These are phyloP conservation scores for Yarrowia alimentaria DNA, from an alignment of 805 yeast species.

Conservation along the genomic window DNA sequence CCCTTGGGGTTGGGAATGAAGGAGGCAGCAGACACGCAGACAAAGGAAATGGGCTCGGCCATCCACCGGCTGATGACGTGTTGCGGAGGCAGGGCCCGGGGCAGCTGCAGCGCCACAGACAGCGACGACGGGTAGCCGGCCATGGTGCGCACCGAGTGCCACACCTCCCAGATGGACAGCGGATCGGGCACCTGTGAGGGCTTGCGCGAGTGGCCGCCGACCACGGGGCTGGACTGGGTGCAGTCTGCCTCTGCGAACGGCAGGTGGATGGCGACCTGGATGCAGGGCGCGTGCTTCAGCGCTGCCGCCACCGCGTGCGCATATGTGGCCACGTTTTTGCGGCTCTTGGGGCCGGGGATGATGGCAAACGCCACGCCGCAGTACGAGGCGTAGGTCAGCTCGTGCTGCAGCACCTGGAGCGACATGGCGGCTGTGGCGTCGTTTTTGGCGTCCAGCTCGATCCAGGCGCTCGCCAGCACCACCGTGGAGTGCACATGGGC, in stretches of 20 bases:
- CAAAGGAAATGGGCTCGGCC: constrained; percentile 62
- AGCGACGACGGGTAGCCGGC: constrained; percentile 55
- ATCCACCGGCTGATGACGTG: constrained; percentile 60
- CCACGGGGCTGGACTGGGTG: constrained; percentile 41
- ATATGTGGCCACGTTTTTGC: constrained; percentile 51
- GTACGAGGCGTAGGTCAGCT: constrained; percentile 56
- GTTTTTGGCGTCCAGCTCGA: constrained; percentile 61
- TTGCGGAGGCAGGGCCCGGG: constrained; percentile 55
- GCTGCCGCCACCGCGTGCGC: constrained; percentile 46
- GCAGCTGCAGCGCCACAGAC: constrained; percentile 74
- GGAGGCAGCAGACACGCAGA: constrained; percentile 54
- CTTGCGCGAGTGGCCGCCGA: constrained; percentile 11
- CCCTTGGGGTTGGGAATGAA: constrained; percentile 59
- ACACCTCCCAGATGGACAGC: constrained; percentile 69
- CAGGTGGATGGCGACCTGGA: constrained; percentile 37
- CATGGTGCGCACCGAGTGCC: constrained; percentile 62
- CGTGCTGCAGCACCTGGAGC: constrained; percentile 56
- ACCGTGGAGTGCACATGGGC: constrained; percentile 46
- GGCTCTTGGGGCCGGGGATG: constrained; percentile 62
- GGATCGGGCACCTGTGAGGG: constrained; percentile 37
- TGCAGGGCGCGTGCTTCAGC: constrained; percentile 35
- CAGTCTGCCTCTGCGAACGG: constrained; percentile 41
- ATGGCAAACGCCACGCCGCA: constrained; percentile 57
- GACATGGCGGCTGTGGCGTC: constrained; percentile 52
- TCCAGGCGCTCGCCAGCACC: constrained; percentile 65